Base-by-base conservation (phyloP, 768 basidiomycete genomes). In the Rhizopogon vesiculosus region DNA sequence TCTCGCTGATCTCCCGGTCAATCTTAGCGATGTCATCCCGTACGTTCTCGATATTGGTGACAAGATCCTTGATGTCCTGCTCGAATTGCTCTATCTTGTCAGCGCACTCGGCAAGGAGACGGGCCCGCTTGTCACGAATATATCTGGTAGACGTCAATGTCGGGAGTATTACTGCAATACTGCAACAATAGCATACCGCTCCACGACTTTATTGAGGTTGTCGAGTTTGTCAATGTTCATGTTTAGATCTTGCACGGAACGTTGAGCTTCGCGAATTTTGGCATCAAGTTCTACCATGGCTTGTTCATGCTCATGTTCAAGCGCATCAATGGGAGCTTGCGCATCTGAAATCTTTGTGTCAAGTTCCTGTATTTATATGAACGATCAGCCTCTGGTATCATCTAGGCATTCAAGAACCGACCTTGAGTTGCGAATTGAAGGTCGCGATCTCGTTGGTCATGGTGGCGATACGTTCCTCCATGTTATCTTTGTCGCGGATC, bases 1-100 rank as follows among this genome's bases (percentile, higher is more conserved):
- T 81, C 61, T 88, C 85, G 66, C 84, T 85, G 66, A 93, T 85
- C 64, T 93, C 89, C 65, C 84, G 86, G 63, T 91, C 86, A 15
- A 94, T 79, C 19, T 70, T 75, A 13, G 77, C 74, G 29, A 92
- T 80, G 31, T 64, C 68, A 38, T 69, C 67, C 8, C 78, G 75
- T 7, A 75, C 62, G 15, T 64, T 61, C 53, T 78, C 77, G 9
- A 81, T 69, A 25, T 76, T 69, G 25, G 74, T 64, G 0, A 61
- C 68, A 2, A 76, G 66, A 19, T 77, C 71, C 33, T 69, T 63
- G 54, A 85, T 81, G 53, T 77, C 74, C 10, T 63, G 66, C 61
- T 81, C 77, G 53, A 75, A 68, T 8, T 73, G 72, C 19, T 76
- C 78, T 12, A 91, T 79, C 53, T 77, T 75, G 25, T 75, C 76